Base-by-base conservation (phyloP, 768 basidiomycete genomes). In the Lactarius evosmus region DNA sequence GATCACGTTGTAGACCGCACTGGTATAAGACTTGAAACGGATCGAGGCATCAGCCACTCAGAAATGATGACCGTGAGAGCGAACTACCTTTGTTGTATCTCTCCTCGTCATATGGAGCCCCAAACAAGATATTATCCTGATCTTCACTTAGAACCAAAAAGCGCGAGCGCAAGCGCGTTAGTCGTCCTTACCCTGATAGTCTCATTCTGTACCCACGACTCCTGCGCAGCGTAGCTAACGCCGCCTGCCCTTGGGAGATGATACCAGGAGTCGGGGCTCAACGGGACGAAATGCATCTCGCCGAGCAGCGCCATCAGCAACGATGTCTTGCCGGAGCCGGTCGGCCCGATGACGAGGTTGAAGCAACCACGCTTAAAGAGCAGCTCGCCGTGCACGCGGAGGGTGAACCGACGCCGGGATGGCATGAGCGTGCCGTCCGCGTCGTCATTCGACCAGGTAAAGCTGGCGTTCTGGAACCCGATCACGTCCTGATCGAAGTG, bases 131-230 rank as follows among this genome's bases (percentile, higher is more conserved):
- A 63, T 84, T 84, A n/a, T 82, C 78, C 76, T 76, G 4, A 5
- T n/a, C n/a, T 25, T 63, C 14, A 40, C 9, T 51, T 16, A 44
- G 25, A 17, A 29, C 11, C 41, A 44, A 22, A 44, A 44, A 4
- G 9, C 11, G 41, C n/a, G 9, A 36, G 36, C n/a, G n/a, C n/a
- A n/a, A n/a, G 0, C 1, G 0, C 9, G 3, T 44, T 22, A 29
- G 9, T 46, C 4, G 9, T 6, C 61, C 75, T 52, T 50, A 84
- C 86, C 71, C 76, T 78, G 58, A 91, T 89, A 0, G 88, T 91
- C 63, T 88, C 88, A 67, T 91, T 93, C 72, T 87, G 83, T 2
- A 93, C 85, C 91, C 91, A 95, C 4, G 88, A 85, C 71, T 93
- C 90, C 72, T 95, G 92, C 3, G 88, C 87, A 6, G 88, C 88